phyloP scores from a whole-genome alignment of 2,329 filamentous ascomycete species.

The Trichoderma hamatum region DNA sequence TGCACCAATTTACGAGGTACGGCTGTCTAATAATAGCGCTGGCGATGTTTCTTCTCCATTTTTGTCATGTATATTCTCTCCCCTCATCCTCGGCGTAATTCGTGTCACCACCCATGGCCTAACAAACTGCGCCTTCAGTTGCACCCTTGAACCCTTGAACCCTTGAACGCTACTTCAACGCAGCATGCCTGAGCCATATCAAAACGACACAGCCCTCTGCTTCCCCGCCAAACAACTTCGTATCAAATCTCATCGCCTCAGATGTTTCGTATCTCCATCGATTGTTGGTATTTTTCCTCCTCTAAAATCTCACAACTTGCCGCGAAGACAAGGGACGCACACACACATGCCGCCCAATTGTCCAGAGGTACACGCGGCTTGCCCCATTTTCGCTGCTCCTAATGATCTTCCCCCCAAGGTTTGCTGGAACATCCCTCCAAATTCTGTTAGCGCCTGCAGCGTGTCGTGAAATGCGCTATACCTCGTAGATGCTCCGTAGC shows the following conservation, averaged over 20 bases:
- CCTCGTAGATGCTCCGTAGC: not conserved
- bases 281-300: not conserved
- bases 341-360: not conserved
- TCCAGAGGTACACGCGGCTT: slow-evolving; percentile 7
- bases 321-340: not conserved
- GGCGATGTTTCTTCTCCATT: not conserved
- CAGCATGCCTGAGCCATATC: not conserved
- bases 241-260: slow-evolving; percentile 9
- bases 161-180: not conserved
- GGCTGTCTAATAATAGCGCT: not conserved
- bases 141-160: not conserved
- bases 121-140: slow-evolving; percentile 6
- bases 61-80: not conserved
- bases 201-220: slow-evolving; percentile 6
- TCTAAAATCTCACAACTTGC: not conserved
- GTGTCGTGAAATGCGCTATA: slow-evolving; percentile 12
- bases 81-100: not conserved
- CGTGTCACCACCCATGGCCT: not conserved
- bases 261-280: not conserved
- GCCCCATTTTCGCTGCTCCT: not conserved
- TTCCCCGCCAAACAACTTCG: not conserved
- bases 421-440: not conserved
- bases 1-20: not conserved
- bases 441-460: not conserved
- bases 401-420: not conserved